Evolutionary conservation across 2,329 filamentous ascomycete genomes (phyloP), one percentile per base, ranked within the genome.

Genomic region (Diaporthe sp.): DNA sequence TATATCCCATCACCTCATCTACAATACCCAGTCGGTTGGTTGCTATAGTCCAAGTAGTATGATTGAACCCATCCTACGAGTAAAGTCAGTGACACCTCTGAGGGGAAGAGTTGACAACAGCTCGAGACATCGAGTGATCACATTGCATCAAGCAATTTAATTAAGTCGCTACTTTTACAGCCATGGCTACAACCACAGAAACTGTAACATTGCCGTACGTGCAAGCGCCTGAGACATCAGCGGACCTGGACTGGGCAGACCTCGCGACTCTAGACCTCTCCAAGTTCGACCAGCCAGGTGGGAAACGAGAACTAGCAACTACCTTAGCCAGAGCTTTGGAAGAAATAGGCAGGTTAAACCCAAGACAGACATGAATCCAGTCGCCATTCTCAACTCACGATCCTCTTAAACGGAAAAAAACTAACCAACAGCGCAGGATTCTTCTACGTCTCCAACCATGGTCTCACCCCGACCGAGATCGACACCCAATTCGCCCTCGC

Each of bases 401-500:
- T 44, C n/a, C 6, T 34, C 4, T 19, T 12, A 17, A 42, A 28
- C 22, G 13, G 12, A n/a, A 37, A 13, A 7, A 4, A 7, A 15
- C 42, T 49, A 13, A 62, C 3, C 15, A 10, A 28, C 19, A 12
- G 6, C 4, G 4, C 34, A 73, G 78, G 85, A 7, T 88, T 91
- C 83, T 91, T 91, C 80, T 90, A 90, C 76, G 87, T 91, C 25
- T 90, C 87, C 73, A 90, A 91, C 82, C 91, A 88, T 77, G 88
- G 88, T 76, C 86, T 91, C 42, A 83, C 82, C 12, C 88, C 90
- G 78, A 88, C 90, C 70, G 85, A 89, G 77, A 86, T 91, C 3
- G 86, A 91, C 78, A 82, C 84, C 5, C 89, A 91, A 77, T 91
- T 91, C 77, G 89, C 89, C 25, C 84, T 91, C 0, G 89, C 87